phyloP scores from a whole-genome alignment of 83 land plant species.

The Thuja plicata region DNA sequence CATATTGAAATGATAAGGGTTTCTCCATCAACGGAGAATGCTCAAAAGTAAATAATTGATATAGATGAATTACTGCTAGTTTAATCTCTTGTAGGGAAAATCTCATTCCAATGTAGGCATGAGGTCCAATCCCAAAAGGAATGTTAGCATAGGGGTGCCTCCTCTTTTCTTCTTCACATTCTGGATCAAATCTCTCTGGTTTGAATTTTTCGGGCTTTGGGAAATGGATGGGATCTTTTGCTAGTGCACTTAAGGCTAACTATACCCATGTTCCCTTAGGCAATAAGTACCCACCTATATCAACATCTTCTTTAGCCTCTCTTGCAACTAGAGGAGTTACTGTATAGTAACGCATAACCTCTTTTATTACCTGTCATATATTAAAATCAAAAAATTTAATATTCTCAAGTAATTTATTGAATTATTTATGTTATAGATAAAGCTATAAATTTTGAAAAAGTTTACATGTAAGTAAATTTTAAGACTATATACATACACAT shows the following conservation, averaged over 20 bases:
- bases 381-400: not conserved
- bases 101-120: conserved; percentile 63
- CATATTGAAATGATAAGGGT: conserved; percentile 55
- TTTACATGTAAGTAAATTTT: no score
- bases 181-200: conserved; percentile 73
- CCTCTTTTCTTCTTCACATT: conserved; percentile 50
- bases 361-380: conserved; percentile 62
- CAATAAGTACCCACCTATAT: conserved; percentile 66
- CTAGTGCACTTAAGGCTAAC: conserved; percentile 55
- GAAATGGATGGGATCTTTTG: conserved; percentile 66
- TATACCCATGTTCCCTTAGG: conserved; percentile 87
- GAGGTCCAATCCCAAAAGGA: conserved; percentile 80
- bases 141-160: conserved; percentile 75
- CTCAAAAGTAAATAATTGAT: conserved; percentile 40
- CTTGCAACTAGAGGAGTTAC: conserved; percentile 75
- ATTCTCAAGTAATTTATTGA: not conserved
- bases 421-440: no score
- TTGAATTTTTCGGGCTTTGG: conserved; percentile 64
- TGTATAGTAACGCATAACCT: conserved; percentile 57
- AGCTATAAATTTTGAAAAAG: no score
- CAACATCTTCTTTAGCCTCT: conserved; percentile 47
- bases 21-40: conserved; percentile 62
- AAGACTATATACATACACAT: no score
- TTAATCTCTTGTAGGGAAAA: conserved; percentile 64
- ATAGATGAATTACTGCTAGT: conserved; percentile 56